These are phyloP conservation scores for Trichoderma brevicompactum DNA, from an alignment of 2,329 filamentous ascomycete genomes.

Conservation along the genomic window DNA sequence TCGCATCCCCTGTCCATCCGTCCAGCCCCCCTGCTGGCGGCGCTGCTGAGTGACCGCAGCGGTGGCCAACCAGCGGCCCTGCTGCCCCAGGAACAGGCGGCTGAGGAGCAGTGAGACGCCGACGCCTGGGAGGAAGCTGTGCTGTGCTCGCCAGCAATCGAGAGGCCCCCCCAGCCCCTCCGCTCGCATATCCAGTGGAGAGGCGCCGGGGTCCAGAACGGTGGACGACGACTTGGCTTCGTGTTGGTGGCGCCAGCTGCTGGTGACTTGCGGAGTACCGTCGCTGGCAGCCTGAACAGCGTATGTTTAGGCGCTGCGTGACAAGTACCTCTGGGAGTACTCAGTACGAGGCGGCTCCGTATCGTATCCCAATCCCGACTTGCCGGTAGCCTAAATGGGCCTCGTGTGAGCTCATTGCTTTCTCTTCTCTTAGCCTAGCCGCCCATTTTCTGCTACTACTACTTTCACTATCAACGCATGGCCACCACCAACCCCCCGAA, in stretches of 20 bases:
- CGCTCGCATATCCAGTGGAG: constrained; percentile 2
- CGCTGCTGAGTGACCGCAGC: constrained; percentile 13
- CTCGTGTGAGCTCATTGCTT: constrained; percentile 10
- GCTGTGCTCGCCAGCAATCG: too few relatives aligned
- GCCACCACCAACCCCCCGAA: too few relatives aligned
- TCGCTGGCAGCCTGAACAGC: too few relatives aligned
- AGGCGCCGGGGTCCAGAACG: constrained; percentile 21
- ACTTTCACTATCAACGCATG: too few relatives aligned
- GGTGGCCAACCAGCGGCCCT: constrained; percentile 29
- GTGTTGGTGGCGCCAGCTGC: constrained; percentile 19
- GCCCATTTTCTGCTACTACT: background rate
- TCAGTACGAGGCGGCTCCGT: background rate
- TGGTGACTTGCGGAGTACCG: background rate
- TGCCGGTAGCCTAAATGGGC: constrained; percentile 12
- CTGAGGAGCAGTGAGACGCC: constrained; percentile 7
- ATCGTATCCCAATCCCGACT: constrained; percentile 21
- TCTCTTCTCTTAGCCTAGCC: background rate
- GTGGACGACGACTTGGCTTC: constrained; percentile 8
- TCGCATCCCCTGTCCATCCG: background rate
- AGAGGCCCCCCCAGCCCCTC: too few relatives aligned
- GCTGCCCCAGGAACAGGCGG: constrained; percentile 20
- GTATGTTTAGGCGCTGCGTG: too few relatives aligned
- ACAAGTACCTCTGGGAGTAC: too few relatives aligned
- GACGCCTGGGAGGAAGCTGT: background rate
- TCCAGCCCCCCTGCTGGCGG: background rate